phyloP scores from a whole-genome alignment of 139 green algal species.

The Volvox africanus region DNA sequence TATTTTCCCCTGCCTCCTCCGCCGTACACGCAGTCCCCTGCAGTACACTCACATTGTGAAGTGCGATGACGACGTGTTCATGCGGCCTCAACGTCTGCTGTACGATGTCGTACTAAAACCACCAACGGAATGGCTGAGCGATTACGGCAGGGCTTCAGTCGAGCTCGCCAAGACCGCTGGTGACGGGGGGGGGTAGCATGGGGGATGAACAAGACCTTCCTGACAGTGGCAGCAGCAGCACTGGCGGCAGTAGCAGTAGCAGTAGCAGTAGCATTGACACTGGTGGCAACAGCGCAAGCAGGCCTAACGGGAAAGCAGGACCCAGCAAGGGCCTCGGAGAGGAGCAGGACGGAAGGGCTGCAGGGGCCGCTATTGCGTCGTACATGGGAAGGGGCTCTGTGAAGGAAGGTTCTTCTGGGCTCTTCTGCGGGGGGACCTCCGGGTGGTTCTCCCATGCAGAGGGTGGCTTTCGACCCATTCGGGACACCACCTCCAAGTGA shows the following conservation, averaged over 20 bases:
- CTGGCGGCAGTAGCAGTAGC: neutral
- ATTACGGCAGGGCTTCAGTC: neutral
- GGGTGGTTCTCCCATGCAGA: constrained; percentile 44
- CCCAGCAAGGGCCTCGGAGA: no score
- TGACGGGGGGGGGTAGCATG: no score
- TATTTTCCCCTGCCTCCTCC: neutral
- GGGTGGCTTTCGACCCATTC: constrained; percentile 22
- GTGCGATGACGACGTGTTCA: constrained; percentile 77
- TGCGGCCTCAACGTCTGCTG: constrained; percentile 56
- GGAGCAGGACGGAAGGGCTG: neutral
- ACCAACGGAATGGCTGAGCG: neutral
- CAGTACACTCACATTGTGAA: constrained; percentile 77
- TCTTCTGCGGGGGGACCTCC: constrained; percentile 9
- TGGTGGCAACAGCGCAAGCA: no score
- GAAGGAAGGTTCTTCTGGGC: neutral
- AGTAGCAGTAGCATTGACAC: no score
- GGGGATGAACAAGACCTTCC: no score
- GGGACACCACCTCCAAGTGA: constrained; percentile 35
- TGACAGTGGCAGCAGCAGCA: neutral
- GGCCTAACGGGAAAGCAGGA: no score
- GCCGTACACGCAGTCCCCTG: constrained; percentile 21
- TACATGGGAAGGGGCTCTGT: no score
- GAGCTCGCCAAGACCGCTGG: neutral
- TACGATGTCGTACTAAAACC: constrained; percentile 34
- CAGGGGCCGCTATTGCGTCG: neutral